A percentile compares a stretch with the other conserved stretches of the same genome.
Evolutionary conservation across 1,284 basidiomycete genomes (phyloP).

Genomic region (Heterobasidion occidentale): DNA sequence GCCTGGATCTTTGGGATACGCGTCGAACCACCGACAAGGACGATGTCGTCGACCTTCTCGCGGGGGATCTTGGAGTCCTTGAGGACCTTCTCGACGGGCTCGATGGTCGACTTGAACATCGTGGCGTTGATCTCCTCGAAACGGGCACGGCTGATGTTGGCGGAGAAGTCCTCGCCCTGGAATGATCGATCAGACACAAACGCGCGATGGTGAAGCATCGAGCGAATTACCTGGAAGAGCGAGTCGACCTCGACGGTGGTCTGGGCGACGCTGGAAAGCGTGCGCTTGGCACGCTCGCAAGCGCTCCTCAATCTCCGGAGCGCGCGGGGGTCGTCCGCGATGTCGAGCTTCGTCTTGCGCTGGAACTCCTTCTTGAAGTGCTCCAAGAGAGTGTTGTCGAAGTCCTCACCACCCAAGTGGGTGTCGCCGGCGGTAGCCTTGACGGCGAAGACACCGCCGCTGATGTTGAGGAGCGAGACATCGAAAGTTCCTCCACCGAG

Average conservation of each 20-base stretch:
- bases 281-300: slow-evolving; percentile 99
- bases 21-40: slow-evolving; percentile 98
- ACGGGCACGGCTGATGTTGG: slow-evolving; percentile 96
- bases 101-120: slow-evolving; percentile 94
- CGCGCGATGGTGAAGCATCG: not conserved
- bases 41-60: slow-evolving; percentile 98
- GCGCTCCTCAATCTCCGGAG: slow-evolving; percentile 92
- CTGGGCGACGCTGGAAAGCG: slow-evolving; percentile 95
- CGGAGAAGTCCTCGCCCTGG: slow-evolving; percentile 88
- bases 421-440: slow-evolving; percentile 98
- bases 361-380: slow-evolving; percentile 99
- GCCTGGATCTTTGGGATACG: slow-evolving; percentile 99
- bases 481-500: slow-evolving; percentile 99
- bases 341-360: slow-evolving; percentile 95
- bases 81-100: slow-evolving; percentile 97
- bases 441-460: slow-evolving; percentile 95
- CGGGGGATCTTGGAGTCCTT: slow-evolving; percentile 98
- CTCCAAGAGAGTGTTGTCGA: slow-evolving; percentile 95
- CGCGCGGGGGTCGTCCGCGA: slow-evolving; percentile 93
- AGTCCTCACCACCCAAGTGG: slow-evolving; percentile 96
- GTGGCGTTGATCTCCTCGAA: slow-evolving; percentile 98
- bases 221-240: slow-evolving; percentile 73
- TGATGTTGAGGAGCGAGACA: slow-evolving; percentile 95
- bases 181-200: slow-evolving; percentile 1
- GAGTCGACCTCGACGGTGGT: slow-evolving; percentile 99